Conservation (phyloP, 179 eudicot species). For the Heliamphora pulchella region DNA sequence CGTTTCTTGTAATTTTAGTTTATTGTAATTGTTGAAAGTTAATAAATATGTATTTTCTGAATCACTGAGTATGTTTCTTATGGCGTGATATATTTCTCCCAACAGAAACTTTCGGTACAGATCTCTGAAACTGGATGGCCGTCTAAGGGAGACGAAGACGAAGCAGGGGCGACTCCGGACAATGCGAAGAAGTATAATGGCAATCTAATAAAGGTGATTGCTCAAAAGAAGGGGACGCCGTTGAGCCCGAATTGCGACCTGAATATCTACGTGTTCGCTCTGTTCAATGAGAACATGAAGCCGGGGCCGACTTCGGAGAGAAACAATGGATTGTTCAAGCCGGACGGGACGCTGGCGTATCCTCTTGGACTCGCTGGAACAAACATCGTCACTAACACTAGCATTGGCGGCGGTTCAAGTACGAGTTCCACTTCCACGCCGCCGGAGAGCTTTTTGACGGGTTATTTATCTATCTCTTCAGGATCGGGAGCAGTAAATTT, state of each 20-base stretch:
- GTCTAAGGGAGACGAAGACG: conserved; percentile 75
- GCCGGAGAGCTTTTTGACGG: conserved; percentile 33
- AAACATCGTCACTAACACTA: conserved; percentile 23
- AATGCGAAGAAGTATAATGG: conserved; percentile 77
- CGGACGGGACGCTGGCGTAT: conserved; percentile 68
- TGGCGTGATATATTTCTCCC: no score
- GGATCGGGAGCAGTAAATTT: conserved; percentile 37
- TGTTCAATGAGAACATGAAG: conserved; percentile 82
- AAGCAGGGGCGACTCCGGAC: conserved; percentile 62
- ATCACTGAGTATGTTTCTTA: no score
- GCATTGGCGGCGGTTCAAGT: conserved; percentile 4
- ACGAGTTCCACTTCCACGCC: background rate
- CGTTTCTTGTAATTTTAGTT: no score
- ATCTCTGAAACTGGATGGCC: conserved; percentile 97
- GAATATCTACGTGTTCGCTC: conserved; percentile 59
- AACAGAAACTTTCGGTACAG: conserved; percentile 38
- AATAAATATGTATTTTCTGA: no score
- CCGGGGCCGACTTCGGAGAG: conserved; percentile 90
- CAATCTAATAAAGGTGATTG: conserved; percentile 47
- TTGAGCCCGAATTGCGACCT: conserved; percentile 49
- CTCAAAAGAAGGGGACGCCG: conserved; percentile 64
- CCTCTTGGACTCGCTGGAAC: conserved; percentile 34
- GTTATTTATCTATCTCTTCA: conserved; percentile 65
- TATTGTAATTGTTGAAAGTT: no score
- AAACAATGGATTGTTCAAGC: conserved; percentile 78